Evolutionary conservation across 257 asterid genomes (phyloP), one percentile per base, ranked within the genome.

Genomic region (Striga asiatica): DNA sequence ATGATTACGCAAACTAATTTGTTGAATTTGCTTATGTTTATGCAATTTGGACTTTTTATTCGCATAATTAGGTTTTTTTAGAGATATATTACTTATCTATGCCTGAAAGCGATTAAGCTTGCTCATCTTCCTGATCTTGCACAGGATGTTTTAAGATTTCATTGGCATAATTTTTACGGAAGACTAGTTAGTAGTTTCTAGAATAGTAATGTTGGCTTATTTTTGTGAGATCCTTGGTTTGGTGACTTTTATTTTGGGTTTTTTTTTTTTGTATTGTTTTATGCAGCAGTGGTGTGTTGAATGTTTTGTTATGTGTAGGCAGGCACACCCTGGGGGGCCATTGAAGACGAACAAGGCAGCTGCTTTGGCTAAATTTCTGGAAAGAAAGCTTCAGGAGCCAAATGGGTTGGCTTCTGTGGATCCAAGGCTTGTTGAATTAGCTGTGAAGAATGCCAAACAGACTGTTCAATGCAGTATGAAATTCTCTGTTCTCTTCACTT

Each of bases 311-410:
- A 52, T 65, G 45, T 55, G 65, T 59, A 91, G 98, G 87, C 69
- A 27, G 71, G 94, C 98, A 60, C 98, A 86, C 64, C 98, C 98
- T 28, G 98, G 87, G 27, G 98, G 98, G 14, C 84, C 96, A 13
- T 60, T 91, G 75, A 91, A 82, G 85, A 91, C 98, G 5, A 91
- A 91, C 62, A 91, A 91, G 75, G 96, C 98, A 0, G 98, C 92
- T 8, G 98, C 98, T 35, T 77, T 91, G 78, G 95, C 96, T 5
- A 91, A 86, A 66, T 91, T 86, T 61, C 82, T 91, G 21, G 82
- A 83, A 65, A 75, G 98, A 62, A 91, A 87, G 72, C 83, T 81
- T 67, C 92, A 87, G 75, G 89, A 80, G 10, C 94, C 96, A 1
- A 69, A 77, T 72, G 89, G 94, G 25, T 68, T 89, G 82, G 76